Evolutionary conservation across 2,329 filamentous ascomycete genomes (phyloP), one percentile per base, ranked within the genome.

Genomic region (Fusarium fujikuroi): DNA sequence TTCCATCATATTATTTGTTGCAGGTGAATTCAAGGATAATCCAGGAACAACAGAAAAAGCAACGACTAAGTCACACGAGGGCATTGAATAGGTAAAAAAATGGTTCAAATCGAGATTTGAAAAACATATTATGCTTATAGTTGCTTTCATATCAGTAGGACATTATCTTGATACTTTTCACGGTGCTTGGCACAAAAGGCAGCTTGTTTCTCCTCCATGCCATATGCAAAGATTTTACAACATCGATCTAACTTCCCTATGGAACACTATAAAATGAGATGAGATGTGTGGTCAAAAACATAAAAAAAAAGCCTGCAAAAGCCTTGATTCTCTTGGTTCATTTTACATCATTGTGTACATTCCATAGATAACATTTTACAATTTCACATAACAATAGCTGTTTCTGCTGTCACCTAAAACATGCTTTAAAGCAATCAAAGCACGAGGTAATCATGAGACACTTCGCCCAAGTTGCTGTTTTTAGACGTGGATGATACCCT

Each of bases 391-490:
- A 34, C 16, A 52, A 23, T 34, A 19, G 30, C n/a, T 12, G 30
- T 19, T 23, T 52, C n/a, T 52, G 9, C 30, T 23, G 9, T 11
- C 49, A 15, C 30, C 30, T 23, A 9, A 52, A 28, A 23, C 40
- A 49, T 25, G 54, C 18, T 46, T 12, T 28, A 39, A 59, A 30
- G 47, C 34, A 56, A 37, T 25, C n/a, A 65, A 53, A 54, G 25
- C 32, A 39, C 52, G 34, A 37, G 50, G 34, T 46, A 36, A 37
- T 36, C 43, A 69, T 63, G 21, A 56, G 52, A 58, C 46, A 52
- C 42, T 40, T 69, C 66, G 58, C 66, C 46, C 58, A n/a, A 69
- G 40, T 69, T 69, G 39, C 58, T 40, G 14, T 39, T 63, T 69
- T 58, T 7, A 69, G 65, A 57, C 25, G 30, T 52, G 34, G 14